These are phyloP conservation scores for Wickerhamiella spandovensis DNA, from an alignment of 805 yeast genomes.

Conservation along the genomic window DNA sequence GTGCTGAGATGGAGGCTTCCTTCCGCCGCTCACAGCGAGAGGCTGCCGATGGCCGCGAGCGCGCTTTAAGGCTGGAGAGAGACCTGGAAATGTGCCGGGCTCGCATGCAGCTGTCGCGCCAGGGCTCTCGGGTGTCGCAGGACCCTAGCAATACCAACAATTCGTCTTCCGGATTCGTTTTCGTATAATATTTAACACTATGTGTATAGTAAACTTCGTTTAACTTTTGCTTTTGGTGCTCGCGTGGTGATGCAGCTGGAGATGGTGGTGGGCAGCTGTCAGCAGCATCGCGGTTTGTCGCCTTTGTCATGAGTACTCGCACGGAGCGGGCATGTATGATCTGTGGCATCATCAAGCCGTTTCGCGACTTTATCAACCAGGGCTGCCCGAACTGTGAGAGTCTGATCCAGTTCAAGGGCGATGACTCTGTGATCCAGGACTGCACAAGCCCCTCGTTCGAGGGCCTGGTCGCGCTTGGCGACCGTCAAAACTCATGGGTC, in stretches of 20 bases:
- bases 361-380: constrained; percentile 55
- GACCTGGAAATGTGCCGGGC: constrained; percentile 31
- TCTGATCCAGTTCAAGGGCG: constrained; percentile 61
- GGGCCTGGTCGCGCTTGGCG: constrained; percentile 84
- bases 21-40: constrained; percentile 38
- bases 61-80: constrained; percentile 34
- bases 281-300: no score
- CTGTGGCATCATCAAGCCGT: constrained; percentile 83
- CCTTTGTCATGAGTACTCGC: constrained; percentile 30
- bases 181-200: not conserved
- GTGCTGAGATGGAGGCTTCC: constrained; percentile 7
- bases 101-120: not conserved
- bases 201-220: not conserved
- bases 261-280: no score
- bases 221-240: no score
- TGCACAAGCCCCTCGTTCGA: constrained; percentile 94
- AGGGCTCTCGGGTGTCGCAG: not conserved
- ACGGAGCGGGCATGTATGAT: constrained; percentile 94
- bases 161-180: not conserved
- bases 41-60: constrained; percentile 36
- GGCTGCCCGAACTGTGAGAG: constrained; percentile 98
- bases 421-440: constrained; percentile 73
- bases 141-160: not conserved
- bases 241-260: no score
- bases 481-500: constrained; percentile 82